Conservation (phyloP, 768 basidiomycete species). For the Boletus reticulatus region DNA sequence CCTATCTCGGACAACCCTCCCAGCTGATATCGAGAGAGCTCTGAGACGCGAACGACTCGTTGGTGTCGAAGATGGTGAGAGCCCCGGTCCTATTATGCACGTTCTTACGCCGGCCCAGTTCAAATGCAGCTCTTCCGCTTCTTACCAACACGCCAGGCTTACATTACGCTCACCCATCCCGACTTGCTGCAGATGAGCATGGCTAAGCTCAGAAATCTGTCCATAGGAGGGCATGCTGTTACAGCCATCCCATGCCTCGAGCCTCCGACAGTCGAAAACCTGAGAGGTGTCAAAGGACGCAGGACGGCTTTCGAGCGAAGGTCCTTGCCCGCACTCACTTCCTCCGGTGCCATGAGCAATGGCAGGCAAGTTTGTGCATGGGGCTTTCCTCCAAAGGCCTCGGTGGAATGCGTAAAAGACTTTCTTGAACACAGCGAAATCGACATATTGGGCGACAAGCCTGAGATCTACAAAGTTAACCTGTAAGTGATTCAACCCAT, state of each 20-base stretch:
- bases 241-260: slow-evolving; percentile 30
- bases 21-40: slow-evolving; percentile 52
- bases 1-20: slow-evolving; percentile 52
- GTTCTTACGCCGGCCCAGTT: slow-evolving; percentile 38
- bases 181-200: slow-evolving; percentile 44
- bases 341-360: slow-evolving; percentile 49
- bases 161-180: slow-evolving; percentile 51
- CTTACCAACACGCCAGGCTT: slow-evolving; percentile 55
- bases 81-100: background rate
- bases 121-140: slow-evolving; percentile 60
- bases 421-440: slow-evolving; percentile 47
- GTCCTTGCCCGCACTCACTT: slow-evolving; percentile 39
- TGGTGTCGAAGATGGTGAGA: slow-evolving; percentile 42
- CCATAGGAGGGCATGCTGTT: slow-evolving; percentile 46
- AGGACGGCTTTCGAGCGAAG: slow-evolving; percentile 37
- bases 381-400: slow-evolving; percentile 56
- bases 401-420: slow-evolving; percentile 33
- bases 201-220: slow-evolving; percentile 39
- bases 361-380: slow-evolving; percentile 57
- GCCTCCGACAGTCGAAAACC: slow-evolving; percentile 23
- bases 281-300: slow-evolving; percentile 42
- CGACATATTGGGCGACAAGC: slow-evolving; percentile 36
- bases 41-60: slow-evolving; percentile 40
- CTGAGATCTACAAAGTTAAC: slow-evolving; percentile 50
- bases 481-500: slow-evolving; percentile 37